Conservation (phyloP, 495 filamentous ascomycete species). For the Letharia columbiana region DNA sequence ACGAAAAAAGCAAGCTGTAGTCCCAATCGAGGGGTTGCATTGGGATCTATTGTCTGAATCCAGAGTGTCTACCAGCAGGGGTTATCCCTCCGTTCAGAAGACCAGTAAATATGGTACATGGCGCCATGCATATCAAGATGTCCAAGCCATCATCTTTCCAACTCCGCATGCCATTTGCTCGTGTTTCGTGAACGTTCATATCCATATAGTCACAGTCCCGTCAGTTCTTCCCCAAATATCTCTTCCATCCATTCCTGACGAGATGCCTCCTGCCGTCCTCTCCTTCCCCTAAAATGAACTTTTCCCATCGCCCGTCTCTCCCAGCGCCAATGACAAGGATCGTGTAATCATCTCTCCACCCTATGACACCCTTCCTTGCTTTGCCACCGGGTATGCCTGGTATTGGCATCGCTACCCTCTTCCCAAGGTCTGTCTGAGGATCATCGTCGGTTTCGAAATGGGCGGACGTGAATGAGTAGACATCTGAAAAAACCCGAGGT, state of each 20-base stretch:
- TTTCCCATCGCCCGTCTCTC: conserved; percentile 74
- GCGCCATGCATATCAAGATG: not conserved
- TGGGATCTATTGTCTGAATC: too few species aligned
- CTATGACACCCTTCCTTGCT: conserved; percentile 66
- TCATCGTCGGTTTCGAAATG: conserved; percentile 77
- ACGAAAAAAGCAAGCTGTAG: not conserved
- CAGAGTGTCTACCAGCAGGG: not conserved
- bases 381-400: conserved; percentile 43
- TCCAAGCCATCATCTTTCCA: not conserved
- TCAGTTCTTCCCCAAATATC: conserved; percentile 52
- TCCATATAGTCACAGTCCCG: not conserved
- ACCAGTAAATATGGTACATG: not conserved
- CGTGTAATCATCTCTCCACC: conserved; percentile 62
- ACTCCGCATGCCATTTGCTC: not conserved
- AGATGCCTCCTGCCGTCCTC: conserved; percentile 54
- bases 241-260: conserved; percentile 69
- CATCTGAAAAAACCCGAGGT: conserved; percentile 71
- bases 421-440: conserved; percentile 35
- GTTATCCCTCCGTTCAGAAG: not conserved
- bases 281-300: conserved; percentile 57
- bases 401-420: conserved; percentile 30
- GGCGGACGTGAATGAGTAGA: conserved; percentile 67
- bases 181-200: not conserved
- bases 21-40: not conserved
- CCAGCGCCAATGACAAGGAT: conserved; percentile 75